phyloP scores from a whole-genome alignment of 148 eudicot genomes.

The Rhododendron henanense region DNA sequence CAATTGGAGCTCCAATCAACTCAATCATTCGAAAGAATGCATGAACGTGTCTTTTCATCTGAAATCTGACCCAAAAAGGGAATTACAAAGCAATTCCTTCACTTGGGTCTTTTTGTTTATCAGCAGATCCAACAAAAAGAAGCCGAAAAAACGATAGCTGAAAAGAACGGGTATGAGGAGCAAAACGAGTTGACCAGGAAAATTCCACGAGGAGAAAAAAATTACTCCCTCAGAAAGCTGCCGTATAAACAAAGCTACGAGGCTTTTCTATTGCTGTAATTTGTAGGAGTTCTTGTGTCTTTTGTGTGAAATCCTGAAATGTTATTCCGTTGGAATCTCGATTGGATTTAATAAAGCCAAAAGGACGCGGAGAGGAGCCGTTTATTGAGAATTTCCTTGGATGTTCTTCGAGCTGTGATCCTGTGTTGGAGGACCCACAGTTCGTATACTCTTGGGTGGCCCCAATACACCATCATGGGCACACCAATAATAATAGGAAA shows the following conservation, averaged over 20 bases:
- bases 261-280: not conserved
- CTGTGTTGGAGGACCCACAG: not conserved
- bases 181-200: constrained; percentile 11
- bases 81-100: not conserved
- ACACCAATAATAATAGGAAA: too few species aligned
- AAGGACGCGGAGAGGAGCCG: constrained; percentile 11
- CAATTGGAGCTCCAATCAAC: constrained; percentile 2
- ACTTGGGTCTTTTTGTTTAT: constrained; percentile 10
- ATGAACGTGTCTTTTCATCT: not conserved
- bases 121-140: constrained; percentile 27
- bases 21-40: constrained; percentile 11
- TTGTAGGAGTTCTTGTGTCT: not conserved
- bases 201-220: not conserved
- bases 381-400: not conserved
- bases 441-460: not conserved
- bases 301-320: not conserved
- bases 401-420: not conserved
- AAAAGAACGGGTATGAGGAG: not conserved
- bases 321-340: not conserved
- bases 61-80: not conserved
- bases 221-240: not conserved
- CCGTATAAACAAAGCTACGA: not conserved
- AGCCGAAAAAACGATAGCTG: not conserved
- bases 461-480: not conserved
- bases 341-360: not conserved